Percentiles rank a stretch among this genome's conserved stretches.
These are phyloP conservation scores for Sphagnum tenellum DNA, from an alignment of 225 moss, liverwort and hornwort genomes.

Conservation along the genomic window DNA sequence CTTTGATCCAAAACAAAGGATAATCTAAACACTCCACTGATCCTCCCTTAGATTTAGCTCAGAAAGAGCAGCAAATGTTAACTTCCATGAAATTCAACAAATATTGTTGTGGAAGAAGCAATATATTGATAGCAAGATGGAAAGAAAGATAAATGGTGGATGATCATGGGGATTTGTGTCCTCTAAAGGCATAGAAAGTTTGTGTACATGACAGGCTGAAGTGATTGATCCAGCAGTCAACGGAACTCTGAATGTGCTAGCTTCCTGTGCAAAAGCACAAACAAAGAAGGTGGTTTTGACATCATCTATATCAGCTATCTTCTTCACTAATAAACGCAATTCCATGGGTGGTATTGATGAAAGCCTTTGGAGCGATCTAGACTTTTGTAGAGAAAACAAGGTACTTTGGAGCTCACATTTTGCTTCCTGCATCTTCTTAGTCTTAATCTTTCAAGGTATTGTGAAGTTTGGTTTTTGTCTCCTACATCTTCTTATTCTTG, in stretches of 20 bases:
- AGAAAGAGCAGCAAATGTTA: too few species aligned
- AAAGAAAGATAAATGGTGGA: background rate
- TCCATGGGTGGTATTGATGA: conserved; percentile 49
- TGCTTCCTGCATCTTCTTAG: too few species aligned
- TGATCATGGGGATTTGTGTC: background rate
- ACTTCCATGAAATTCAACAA: too few species aligned
- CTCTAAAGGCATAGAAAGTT: too few species aligned
- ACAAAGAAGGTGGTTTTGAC: conserved; percentile 58
- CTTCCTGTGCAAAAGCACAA: conserved; percentile 44
- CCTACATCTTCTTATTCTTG: too few species aligned
- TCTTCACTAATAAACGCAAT: conserved; percentile 15
- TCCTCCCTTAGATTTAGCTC: too few species aligned
- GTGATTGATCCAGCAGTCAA: conserved; percentile 57
- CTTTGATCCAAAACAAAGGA: too few species aligned
- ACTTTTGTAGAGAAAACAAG: conserved; percentile 32
- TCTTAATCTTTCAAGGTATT: too few species aligned
- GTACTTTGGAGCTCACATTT: conserved; percentile 10
- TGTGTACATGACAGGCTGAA: conserved; percentile 26
- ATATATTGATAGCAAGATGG: too few species aligned
- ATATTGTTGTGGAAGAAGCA: too few species aligned
- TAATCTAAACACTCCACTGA: too few species aligned
- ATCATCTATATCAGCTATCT: conserved; percentile 56
- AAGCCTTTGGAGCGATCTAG: conserved; percentile 62
- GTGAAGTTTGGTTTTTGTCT: too few species aligned
- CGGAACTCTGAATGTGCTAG: conserved; percentile 61